phyloP scores from a whole-genome alignment of 192 early-diverging fungal genomes.

The Lobosporangium transversale region DNA sequence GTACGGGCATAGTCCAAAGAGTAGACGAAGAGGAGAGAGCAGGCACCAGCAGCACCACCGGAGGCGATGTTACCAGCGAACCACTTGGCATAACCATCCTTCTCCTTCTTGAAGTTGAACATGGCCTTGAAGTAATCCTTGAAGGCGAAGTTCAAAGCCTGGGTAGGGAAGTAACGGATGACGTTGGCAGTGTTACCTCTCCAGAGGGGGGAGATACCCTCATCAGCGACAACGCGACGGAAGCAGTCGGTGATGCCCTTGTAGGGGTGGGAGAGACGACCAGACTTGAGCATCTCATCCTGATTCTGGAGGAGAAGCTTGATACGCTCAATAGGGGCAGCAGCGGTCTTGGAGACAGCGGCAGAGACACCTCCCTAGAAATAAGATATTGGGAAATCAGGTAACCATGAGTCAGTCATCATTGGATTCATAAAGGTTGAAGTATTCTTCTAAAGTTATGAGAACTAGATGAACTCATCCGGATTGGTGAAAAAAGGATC shows the following conservation, averaged over 20 bases:
- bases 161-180: slow-evolving; percentile 99
- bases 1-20: slow-evolving; percentile 98
- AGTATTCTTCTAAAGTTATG: not conserved
- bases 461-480: not conserved
- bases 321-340: slow-evolving; percentile 98
- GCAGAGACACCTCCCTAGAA: slow-evolving; percentile 90
- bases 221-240: slow-evolving; percentile 85
- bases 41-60: slow-evolving; percentile 86
- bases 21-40: slow-evolving; percentile 92
- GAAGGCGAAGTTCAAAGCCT: slow-evolving; percentile 98
- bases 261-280: slow-evolving; percentile 85
- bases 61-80: slow-evolving; percentile 96
- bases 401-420: no score
- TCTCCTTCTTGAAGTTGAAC: slow-evolving; percentile 88
- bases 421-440: not conserved
- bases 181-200: slow-evolving; percentile 97
- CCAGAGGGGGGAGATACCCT: slow-evolving; percentile 85
- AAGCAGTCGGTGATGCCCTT: slow-evolving; percentile 96
- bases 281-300: slow-evolving; percentile 87
- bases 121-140: slow-evolving; percentile 99
- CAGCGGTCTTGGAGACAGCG: slow-evolving; percentile 98
- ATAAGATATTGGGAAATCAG: no score
- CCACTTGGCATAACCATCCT: slow-evolving; percentile 85
- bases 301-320: slow-evolving; percentile 97
- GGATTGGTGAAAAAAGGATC: not conserved